phyloP scores from a whole-genome alignment of 1,139 yeast species.

The Wickerhamomyces sp. region DNA sequence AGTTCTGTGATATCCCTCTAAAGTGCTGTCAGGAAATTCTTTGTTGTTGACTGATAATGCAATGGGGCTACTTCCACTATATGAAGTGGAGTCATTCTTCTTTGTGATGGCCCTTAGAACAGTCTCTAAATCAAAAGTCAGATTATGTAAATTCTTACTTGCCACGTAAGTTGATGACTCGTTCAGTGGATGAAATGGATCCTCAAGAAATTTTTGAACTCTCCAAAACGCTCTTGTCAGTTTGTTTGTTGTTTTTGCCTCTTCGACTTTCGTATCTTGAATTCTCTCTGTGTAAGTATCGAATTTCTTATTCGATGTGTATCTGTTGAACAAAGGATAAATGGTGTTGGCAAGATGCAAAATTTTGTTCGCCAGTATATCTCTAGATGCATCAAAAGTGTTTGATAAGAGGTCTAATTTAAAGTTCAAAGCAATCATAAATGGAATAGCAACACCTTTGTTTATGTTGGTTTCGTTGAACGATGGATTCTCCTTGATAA shows the following conservation, averaged over 20 bases:
- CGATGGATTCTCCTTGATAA: constrained; percentile 2
- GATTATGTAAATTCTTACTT: background rate
- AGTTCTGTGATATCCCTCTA: constrained; percentile 5
- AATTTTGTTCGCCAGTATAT: constrained; percentile 13
- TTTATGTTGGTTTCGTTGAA: constrained; percentile 1
- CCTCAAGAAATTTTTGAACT: constrained; percentile 11
- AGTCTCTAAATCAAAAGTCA: background rate
- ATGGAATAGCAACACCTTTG: constrained; percentile 12
- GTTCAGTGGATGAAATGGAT: constrained; percentile 13
- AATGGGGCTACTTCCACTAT: background rate
- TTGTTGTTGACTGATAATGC: no score
- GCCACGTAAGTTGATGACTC: background rate
- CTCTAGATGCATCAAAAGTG: constrained; percentile 16
- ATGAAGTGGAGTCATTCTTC: background rate
- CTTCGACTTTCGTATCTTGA: constrained; percentile 4
- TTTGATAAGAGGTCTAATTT: constrained; percentile 8
- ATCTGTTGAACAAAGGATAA: constrained; percentile 10
- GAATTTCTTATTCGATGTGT: constrained; percentile 12
- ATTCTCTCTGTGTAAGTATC: constrained; percentile 12
- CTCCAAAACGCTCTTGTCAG: constrained; percentile 11
- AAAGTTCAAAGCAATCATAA: constrained; percentile 13
- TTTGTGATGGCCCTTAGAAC: background rate
- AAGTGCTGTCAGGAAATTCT: constrained; percentile 2
- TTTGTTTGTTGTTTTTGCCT: background rate
- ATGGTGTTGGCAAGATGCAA: constrained; percentile 11